These are phyloP conservation scores for Suillus luteus DNA, from an alignment of 768 basidiomycete species.

Conservation along the genomic window DNA sequence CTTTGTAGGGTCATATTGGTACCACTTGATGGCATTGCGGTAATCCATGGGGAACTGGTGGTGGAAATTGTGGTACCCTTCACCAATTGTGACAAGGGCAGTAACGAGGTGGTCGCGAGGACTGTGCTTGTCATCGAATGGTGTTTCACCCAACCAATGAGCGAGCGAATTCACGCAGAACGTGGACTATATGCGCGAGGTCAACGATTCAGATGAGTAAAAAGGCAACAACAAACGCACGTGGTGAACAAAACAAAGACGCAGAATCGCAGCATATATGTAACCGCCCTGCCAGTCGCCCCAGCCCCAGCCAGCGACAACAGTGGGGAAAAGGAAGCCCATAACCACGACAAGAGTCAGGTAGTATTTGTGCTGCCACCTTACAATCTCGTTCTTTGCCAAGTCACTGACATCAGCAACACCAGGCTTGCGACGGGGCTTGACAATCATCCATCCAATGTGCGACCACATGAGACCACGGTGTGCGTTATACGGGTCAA, in stretches of 20 bases:
- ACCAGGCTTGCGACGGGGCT: slow-evolving; percentile 86
- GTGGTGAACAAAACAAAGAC: slow-evolving; percentile 87
- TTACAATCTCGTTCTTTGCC: slow-evolving; percentile 73
- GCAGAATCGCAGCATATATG: slow-evolving; percentile 77
- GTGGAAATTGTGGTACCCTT: slow-evolving; percentile 99
- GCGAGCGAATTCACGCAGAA: slow-evolving; percentile 98
- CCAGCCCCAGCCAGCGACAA: slow-evolving; percentile 81
- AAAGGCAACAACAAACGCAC: slow-evolving; percentile 44
- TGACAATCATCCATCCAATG: slow-evolving; percentile 91
- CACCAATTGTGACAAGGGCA: slow-evolving; percentile 88
- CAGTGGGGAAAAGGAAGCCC: slow-evolving; percentile 73
- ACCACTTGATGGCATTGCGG: slow-evolving; percentile 91
- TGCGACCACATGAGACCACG: slow-evolving; percentile 87
- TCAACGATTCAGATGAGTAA: neutral
- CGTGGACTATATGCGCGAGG: slow-evolving; percentile 61
- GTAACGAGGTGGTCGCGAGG: slow-evolving; percentile 89
- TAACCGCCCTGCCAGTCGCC: slow-evolving; percentile 86
- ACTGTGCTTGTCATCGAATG: slow-evolving; percentile 95
- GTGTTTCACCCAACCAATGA: slow-evolving; percentile 92
- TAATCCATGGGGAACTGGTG: slow-evolving; percentile 98
- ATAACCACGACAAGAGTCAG: slow-evolving; percentile 65
- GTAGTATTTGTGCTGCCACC: slow-evolving; percentile 89
- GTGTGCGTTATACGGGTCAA: slow-evolving; percentile 94
- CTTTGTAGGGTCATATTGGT: slow-evolving; percentile 92
- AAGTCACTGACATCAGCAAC: slow-evolving; percentile 89